These are phyloP conservation scores for Cryptococcus floricola DNA, from an alignment of 1,284 basidiomycete species.

Conservation along the genomic window DNA sequence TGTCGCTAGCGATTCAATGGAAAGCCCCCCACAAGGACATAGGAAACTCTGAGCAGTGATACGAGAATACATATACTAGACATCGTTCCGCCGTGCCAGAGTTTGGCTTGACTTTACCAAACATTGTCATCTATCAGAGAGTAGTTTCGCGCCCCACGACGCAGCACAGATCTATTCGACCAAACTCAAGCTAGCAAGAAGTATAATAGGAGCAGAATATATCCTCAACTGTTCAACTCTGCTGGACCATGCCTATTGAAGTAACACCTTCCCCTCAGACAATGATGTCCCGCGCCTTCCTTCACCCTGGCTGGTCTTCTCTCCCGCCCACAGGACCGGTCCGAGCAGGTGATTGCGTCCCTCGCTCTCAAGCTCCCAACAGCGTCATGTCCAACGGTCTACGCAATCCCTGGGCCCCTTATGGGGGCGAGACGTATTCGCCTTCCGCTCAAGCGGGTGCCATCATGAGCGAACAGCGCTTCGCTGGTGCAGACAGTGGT, in stretches of 20 bases:
- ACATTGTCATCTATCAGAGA: no score
- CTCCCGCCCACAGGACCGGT: slow-evolving; percentile 7
- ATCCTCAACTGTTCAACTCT: background rate
- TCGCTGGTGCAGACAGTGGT: background rate
- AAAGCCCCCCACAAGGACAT: background rate
- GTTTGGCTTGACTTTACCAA: no score
- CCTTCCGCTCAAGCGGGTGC: slow-evolving; percentile 9
- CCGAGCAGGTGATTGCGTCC: slow-evolving; percentile 9
- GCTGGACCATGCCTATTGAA: slow-evolving; percentile 23
- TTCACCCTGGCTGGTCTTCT: slow-evolving; percentile 8
- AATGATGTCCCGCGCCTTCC: slow-evolving; percentile 9
- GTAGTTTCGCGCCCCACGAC: no score
- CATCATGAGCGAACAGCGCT: background rate
- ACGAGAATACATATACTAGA: background rate
- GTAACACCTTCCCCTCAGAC: slow-evolving; percentile 19
- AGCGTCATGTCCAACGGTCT: slow-evolving; percentile 29
- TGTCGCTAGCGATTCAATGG: no score
- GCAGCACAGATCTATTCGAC: background rate
- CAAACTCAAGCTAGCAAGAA: background rate
- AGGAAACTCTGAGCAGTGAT: background rate
- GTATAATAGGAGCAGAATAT: background rate
- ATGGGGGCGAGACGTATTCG: slow-evolving; percentile 25
- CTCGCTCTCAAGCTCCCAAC: slow-evolving; percentile 6
- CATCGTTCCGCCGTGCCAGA: background rate
- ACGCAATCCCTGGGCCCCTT: slow-evolving; percentile 30